Conservation (phyloP, 768 basidiomycete species). For the Wakefieldia striispora region DNA sequence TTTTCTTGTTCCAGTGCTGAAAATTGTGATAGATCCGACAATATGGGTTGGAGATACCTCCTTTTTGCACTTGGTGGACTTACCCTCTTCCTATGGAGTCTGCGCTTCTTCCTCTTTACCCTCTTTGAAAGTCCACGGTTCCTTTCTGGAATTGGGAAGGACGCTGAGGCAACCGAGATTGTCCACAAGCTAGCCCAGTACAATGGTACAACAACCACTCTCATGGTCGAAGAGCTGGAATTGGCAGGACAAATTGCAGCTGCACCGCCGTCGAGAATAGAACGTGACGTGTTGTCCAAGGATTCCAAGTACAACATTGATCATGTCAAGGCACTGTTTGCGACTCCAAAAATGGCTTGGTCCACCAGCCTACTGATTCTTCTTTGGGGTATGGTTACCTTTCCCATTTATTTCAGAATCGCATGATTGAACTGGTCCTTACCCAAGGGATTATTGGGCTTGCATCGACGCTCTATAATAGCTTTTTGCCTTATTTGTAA, state of each 20-base stretch:
- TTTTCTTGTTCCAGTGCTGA: conserved; percentile 43
- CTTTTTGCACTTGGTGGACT: conserved; percentile 52
- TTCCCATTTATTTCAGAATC: neutral
- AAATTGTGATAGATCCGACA: conserved; percentile 41
- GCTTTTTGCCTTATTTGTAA: conserved; percentile 52
- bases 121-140: conserved; percentile 59
- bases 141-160: conserved; percentile 52
- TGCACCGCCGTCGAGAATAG: conserved; percentile 12
- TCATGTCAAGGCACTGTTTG: conserved; percentile 63
- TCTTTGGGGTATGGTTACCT: conserved; percentile 40
- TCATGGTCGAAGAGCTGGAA: conserved; percentile 46
- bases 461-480: conserved; percentile 65
- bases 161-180: conserved; percentile 48
- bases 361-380: conserved; percentile 59
- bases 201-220: conserved; percentile 42
- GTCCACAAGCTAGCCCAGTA: conserved; percentile 49
- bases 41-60: conserved; percentile 68
- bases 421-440: neutral
- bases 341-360: conserved; percentile 59
- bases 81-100: conserved; percentile 49
- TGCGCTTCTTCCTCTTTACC: conserved; percentile 52
- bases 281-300: conserved; percentile 35
- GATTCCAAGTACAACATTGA: conserved; percentile 37
- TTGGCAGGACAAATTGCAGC: conserved; percentile 25
- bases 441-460: conserved; percentile 65